These are phyloP conservation scores for Babesia caballi DNA, from an alignment of 169 alveolate genomes.

Conservation along the genomic window DNA sequence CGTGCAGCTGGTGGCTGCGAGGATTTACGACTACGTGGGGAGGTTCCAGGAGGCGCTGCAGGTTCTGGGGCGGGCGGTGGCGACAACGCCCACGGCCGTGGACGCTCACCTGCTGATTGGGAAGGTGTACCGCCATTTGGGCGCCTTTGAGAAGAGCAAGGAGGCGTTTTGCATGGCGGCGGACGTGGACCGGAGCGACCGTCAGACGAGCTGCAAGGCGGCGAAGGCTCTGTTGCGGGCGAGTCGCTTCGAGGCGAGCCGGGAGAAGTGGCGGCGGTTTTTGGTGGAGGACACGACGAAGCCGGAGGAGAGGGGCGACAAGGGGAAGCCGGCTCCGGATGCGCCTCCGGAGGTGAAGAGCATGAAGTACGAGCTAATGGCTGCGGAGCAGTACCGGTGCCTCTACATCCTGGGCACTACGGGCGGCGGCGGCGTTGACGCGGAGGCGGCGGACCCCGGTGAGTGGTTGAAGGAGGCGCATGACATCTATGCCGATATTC, in stretches of 20 bases:
- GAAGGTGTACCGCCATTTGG: slow-evolving; percentile 34
- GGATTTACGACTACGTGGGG: slow-evolving; percentile 35
- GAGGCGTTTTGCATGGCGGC: slow-evolving; percentile 32
- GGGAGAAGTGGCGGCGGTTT: slow-evolving; percentile 25
- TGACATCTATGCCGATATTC: slow-evolving; percentile 1
- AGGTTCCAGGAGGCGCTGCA: slow-evolving; percentile 9
- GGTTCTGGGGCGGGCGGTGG: neutral
- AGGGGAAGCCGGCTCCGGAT: neutral
- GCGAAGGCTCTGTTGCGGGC: slow-evolving; percentile 41
- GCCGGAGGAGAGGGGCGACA: neutral
- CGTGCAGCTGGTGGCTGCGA: slow-evolving; percentile 6
- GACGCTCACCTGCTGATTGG: slow-evolving; percentile 30
- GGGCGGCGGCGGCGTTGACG: neutral
- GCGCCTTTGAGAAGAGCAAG: slow-evolving; percentile 18
- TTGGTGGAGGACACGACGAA: slow-evolving; percentile 23
- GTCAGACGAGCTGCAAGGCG: slow-evolving; percentile 51
- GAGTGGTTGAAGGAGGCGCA: slow-evolving; percentile 8
- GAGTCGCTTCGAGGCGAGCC: slow-evolving; percentile 1
- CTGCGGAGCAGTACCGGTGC: slow-evolving; percentile 1
- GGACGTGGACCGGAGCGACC: slow-evolving; percentile 46
- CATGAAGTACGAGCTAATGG: slow-evolving; percentile 32
- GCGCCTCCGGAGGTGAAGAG: slow-evolving; percentile 37
- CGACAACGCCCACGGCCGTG: slow-evolving; percentile 13
- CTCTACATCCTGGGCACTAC: neutral
- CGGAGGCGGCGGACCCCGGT: neutral